Conservation (phyloP, 208 protist species). For the Acanthamoeba castellanii region DNA sequence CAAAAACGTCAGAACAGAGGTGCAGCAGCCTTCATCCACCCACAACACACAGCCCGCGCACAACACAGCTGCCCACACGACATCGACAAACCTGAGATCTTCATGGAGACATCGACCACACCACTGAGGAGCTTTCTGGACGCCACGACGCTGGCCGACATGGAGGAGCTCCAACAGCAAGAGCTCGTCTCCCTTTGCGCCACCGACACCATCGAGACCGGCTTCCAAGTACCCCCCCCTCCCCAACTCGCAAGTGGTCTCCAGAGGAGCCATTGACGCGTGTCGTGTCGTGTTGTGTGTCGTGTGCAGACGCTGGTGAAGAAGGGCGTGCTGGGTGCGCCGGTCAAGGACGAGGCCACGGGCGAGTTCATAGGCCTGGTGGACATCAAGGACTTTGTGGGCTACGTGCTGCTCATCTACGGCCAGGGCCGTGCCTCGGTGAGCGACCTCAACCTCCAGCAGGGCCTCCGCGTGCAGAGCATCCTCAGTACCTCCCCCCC, state of each 20-base stretch:
- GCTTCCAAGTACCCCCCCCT: conserved; percentile 14
- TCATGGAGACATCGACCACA: not conserved
- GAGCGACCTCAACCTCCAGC: conserved; percentile 21
- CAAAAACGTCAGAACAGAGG: too few relatives aligned
- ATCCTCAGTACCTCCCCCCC: conserved; percentile 11
- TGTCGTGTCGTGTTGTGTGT: not conserved
- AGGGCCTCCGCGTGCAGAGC: conserved; percentile 28
- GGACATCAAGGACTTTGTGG: conserved; percentile 68
- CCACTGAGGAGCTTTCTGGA: conserved; percentile 24
- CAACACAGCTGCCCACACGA: too few relatives aligned
- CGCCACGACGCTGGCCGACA: not conserved
- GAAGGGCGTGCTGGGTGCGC: conserved; percentile 25
- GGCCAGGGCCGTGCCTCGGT: not conserved
- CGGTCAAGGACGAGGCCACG: not conserved
- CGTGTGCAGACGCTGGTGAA: not conserved
- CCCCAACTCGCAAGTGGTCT: not conserved
- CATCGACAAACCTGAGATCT: too few relatives aligned
- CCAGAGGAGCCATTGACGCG: not conserved
- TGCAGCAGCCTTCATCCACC: too few relatives aligned
- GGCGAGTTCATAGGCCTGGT: conserved; percentile 23
- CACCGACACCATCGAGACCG: not conserved
- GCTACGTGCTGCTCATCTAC: conserved; percentile 57
- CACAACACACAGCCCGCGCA: too few relatives aligned
- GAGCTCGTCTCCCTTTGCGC: not conserved
- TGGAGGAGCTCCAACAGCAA: conserved; percentile 12